Conservation (phyloP, 148 eudicot genomes). For the Mesembryanthemum crystallinum region DNA sequence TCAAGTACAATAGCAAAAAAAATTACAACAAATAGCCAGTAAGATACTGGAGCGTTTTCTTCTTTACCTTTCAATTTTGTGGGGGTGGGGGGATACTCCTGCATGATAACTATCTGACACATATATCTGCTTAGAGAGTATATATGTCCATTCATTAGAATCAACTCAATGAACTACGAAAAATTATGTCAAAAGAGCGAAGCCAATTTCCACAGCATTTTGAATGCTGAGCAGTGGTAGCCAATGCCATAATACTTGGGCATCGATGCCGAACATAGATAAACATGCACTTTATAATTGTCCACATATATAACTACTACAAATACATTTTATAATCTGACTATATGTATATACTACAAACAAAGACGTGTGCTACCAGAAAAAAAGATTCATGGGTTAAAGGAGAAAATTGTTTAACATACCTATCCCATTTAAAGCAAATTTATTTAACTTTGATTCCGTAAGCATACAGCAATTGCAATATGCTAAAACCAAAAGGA, state of each 20-base stretch:
- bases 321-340: too few species aligned
- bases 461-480: not conserved
- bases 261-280: not conserved
- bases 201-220: not conserved
- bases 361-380: not conserved
- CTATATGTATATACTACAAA: too few species aligned
- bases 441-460: not conserved
- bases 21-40: too few species aligned
- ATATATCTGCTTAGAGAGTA: not conserved
- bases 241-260: not conserved
- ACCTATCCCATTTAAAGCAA: not conserved
- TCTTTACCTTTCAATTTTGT: not conserved
- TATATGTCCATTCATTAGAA: not conserved
- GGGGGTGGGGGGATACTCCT: not conserved
- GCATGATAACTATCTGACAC: not conserved
- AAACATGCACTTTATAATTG: not conserved
- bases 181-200: not conserved
- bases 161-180: not conserved
- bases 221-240: not conserved
- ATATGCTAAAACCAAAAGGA: not conserved
- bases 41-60: constrained; percentile 1
- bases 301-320: not conserved
- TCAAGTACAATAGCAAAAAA: constrained; percentile 11
- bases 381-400: not conserved
- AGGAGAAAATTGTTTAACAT: not conserved